Conservation (phyloP, 164 flowering plant species). For the Saururus chinensis region DNA sequence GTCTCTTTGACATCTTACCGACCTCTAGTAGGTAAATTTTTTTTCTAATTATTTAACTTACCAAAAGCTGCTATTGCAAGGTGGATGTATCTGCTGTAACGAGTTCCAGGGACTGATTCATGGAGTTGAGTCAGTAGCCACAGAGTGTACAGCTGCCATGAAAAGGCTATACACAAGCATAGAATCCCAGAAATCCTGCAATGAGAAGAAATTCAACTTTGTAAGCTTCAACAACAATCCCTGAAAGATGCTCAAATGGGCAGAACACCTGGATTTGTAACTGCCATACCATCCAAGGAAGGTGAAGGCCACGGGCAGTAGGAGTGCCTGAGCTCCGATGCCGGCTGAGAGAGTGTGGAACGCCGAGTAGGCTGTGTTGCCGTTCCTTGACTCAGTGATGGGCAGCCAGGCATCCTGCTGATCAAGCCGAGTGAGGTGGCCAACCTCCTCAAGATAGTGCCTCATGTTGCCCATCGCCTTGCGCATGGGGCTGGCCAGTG, state of each 20-base stretch:
- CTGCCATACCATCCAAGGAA: conserved; percentile 56
- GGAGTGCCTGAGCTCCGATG: conserved; percentile 64
- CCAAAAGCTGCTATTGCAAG: conserved; percentile 55
- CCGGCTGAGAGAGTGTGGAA: conserved; percentile 65
- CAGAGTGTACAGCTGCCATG: conserved; percentile 62
- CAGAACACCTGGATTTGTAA: background rate
- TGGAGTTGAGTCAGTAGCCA: conserved; percentile 53
- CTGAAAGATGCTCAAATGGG: too few species aligned
- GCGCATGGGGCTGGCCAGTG: conserved; percentile 38
- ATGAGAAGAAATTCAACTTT: too few species aligned
- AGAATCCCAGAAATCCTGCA: conserved; percentile 67
- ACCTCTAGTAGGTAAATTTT: background rate
- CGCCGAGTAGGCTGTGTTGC: conserved; percentile 48
- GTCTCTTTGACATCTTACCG: background rate
- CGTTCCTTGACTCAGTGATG: conserved; percentile 68
- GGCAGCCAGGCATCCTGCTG: conserved; percentile 70
- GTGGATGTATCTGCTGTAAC: conserved; percentile 52
- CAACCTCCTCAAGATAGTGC: conserved; percentile 34
- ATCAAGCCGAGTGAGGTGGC: conserved; percentile 37
- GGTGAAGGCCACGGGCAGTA: conserved; percentile 61
- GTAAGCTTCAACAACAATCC: too few species aligned
- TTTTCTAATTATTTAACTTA: conserved; percentile 6
- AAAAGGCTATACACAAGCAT: conserved; percentile 32
- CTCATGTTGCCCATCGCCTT: conserved; percentile 32
- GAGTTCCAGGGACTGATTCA: conserved; percentile 35